Evolutionary conservation across 257 asterid species (phyloP).

Genomic region (Echium plantagineum): DNA sequence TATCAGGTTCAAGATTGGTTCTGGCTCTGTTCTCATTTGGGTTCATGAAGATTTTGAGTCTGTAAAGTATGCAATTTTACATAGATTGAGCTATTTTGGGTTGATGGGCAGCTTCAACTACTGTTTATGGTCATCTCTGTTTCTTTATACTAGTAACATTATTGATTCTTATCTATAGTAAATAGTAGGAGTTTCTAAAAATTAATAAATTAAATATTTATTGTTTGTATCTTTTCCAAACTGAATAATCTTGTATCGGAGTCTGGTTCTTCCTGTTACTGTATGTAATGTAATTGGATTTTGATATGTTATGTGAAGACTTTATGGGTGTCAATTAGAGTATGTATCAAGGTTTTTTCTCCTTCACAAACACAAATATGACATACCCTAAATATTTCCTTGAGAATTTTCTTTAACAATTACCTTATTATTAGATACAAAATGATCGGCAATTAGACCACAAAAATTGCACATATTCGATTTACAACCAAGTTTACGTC

Average conservation of each 20-base stretch:
- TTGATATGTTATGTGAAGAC: neutral
- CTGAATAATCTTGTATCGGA: neutral
- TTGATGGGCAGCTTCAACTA: neutral
- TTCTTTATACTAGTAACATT: neutral
- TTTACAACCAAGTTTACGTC: no score
- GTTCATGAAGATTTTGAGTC: slow-evolving; percentile 17
- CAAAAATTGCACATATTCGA: no score
- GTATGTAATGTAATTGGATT: neutral
- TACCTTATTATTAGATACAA: no score
- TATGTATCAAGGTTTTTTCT: no score
- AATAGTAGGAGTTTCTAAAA: neutral
- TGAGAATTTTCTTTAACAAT: no score
- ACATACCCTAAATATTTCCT: no score
- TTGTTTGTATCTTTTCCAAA: neutral
- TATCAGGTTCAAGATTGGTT: slow-evolving; percentile 18
- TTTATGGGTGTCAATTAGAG: no score
- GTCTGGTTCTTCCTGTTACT: neutral
- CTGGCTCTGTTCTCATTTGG: slow-evolving; percentile 21
- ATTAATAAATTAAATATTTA: no score
- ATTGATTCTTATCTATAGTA: neutral
- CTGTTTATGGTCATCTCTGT: neutral
- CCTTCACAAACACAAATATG: no score
- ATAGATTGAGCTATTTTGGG: slow-evolving; percentile 3
- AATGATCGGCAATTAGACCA: no score
- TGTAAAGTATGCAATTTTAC: slow-evolving; percentile 3